Conservation (phyloP, 1,284 basidiomycete species). For the Apiotrichum laibachii region DNA sequence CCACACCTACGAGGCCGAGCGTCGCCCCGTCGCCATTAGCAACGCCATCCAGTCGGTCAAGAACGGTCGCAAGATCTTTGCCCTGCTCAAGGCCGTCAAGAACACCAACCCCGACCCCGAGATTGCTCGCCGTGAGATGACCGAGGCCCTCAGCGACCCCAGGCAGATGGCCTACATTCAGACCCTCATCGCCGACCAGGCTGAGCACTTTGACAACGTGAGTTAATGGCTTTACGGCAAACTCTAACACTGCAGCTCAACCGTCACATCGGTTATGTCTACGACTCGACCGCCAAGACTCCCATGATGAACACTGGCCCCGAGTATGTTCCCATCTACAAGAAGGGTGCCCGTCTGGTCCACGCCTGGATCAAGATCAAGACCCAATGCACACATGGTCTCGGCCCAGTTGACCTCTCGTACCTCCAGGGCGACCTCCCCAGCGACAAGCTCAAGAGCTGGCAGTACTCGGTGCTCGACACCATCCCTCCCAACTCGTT, state of each 20-base stretch:
- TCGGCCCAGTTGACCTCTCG: constrained; percentile 22
- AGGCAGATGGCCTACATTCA: constrained; percentile 19
- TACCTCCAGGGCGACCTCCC: constrained; percentile 22
- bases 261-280: constrained; percentile 31
- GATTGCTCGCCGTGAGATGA: constrained; percentile 21
- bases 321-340: constrained; percentile 21
- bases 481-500: constrained; percentile 12
- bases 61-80: constrained; percentile 30
- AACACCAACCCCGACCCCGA: constrained; percentile 21
- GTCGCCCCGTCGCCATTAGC: constrained; percentile 28
- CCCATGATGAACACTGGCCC: constrained; percentile 4
- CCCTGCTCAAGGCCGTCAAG: constrained; percentile 27
- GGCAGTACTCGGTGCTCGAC: constrained; percentile 26
- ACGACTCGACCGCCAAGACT: constrained; percentile 20
- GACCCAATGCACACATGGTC: not conserved
- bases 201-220: constrained; percentile 32
- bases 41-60: constrained; percentile 27
- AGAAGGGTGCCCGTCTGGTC: constrained; percentile 22
- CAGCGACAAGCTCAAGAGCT: constrained; percentile 11
- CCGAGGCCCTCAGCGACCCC: constrained; percentile 21
- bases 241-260: constrained; percentile 13
- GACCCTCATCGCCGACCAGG: constrained; percentile 23
- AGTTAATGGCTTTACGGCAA: not conserved
- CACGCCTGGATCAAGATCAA: constrained; percentile 26
- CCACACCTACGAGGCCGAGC: constrained; percentile 25